Percentiles rank a stretch among this genome's conserved stretches.
Conservation (phyloP, 164 flowering plant genomes). For the Pachysandra terminalis region DNA sequence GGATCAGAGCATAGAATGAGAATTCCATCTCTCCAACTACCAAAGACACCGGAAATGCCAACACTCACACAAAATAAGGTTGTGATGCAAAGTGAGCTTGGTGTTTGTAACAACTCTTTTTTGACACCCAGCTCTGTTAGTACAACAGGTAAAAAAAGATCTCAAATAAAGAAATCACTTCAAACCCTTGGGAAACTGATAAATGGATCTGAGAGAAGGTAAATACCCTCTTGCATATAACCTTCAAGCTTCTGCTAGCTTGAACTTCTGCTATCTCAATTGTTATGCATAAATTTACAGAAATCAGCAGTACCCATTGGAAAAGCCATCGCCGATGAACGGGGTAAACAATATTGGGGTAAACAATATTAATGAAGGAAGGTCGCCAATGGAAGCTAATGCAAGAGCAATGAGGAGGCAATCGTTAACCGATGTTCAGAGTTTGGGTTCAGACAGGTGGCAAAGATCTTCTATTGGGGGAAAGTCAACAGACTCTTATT, state of each 20-base stretch:
- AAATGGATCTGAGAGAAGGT: slow-evolving; percentile 85
- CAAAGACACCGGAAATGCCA: slow-evolving; percentile 53
- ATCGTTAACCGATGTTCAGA: slow-evolving; percentile 64
- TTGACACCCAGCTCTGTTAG: slow-evolving; percentile 26
- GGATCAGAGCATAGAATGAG: slow-evolving; percentile 27
- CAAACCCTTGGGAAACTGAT: slow-evolving; percentile 77
- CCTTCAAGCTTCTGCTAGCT: not conserved
- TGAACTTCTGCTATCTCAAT: not conserved
- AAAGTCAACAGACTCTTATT: slow-evolving; percentile 32
- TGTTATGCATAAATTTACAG: slow-evolving; percentile 31
- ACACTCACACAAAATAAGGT: slow-evolving; percentile 22
- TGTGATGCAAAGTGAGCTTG: slow-evolving; percentile 26
- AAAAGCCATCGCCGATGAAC: slow-evolving; percentile 25
- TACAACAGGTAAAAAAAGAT: slow-evolving; percentile 44
- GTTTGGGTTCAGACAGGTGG: slow-evolving; percentile 31
- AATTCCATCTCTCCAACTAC: slow-evolving; percentile 30
- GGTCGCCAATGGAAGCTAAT: slow-evolving; percentile 41
- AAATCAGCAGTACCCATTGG: slow-evolving; percentile 35
- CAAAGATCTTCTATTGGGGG: slow-evolving; percentile 84
- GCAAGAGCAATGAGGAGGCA: slow-evolving; percentile 52
- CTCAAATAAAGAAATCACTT: slow-evolving; percentile 75
- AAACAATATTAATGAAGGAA: slow-evolving; percentile 20
- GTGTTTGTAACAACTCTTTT: slow-evolving; percentile 24
- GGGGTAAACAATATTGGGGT: slow-evolving; percentile 12
- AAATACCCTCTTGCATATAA: not conserved